Conservation (phyloP, 768 basidiomycete species). For the Lanmaoa pseudosensibilis region DNA sequence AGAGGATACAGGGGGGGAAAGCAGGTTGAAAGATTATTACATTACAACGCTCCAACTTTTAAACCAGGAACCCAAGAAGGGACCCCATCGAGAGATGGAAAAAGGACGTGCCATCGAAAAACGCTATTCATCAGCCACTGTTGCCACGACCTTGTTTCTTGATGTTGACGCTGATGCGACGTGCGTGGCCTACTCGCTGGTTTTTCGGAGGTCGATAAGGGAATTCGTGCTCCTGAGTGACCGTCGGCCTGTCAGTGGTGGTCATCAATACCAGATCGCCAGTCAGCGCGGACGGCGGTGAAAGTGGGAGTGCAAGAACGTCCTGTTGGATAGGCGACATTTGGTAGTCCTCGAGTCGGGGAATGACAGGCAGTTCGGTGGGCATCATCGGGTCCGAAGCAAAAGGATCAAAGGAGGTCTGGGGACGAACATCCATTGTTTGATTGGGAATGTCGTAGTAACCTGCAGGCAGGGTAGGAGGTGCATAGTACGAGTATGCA, state of each 20-base stretch:
- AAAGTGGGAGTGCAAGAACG: not conserved
- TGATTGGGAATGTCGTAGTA: constrained; percentile 7
- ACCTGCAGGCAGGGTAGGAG: not conserved
- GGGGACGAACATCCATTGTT: not conserved
- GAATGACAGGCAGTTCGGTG: constrained; percentile 13
- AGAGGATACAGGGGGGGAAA: not conserved
- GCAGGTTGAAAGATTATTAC: not conserved
- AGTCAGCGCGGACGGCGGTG: not conserved
- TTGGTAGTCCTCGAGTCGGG: constrained; percentile 7
- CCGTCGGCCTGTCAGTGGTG: not conserved
- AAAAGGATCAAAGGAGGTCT: constrained; percentile 23
- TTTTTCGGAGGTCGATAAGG: constrained; percentile 35
- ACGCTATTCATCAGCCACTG: constrained; percentile 9
- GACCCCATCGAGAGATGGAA: not conserved
- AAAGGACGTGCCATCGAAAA: not conserved
- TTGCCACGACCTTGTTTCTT: constrained; percentile 24
- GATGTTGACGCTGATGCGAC: constrained; percentile 40
- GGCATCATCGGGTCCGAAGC: constrained; percentile 14
- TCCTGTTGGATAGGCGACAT: constrained; percentile 1
- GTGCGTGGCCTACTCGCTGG: constrained; percentile 38
- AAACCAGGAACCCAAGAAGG: not conserved
- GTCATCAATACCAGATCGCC: not conserved
- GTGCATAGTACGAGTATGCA: constrained; percentile 11
- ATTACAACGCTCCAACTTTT: not conserved
- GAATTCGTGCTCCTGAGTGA: constrained; percentile 20